Percentiles rank a stretch among this genome's conserved stretches.
These are phyloP conservation scores for Debaryomyces prosopidis DNA, from an alignment of 805 yeast genomes.

Conservation along the genomic window DNA sequence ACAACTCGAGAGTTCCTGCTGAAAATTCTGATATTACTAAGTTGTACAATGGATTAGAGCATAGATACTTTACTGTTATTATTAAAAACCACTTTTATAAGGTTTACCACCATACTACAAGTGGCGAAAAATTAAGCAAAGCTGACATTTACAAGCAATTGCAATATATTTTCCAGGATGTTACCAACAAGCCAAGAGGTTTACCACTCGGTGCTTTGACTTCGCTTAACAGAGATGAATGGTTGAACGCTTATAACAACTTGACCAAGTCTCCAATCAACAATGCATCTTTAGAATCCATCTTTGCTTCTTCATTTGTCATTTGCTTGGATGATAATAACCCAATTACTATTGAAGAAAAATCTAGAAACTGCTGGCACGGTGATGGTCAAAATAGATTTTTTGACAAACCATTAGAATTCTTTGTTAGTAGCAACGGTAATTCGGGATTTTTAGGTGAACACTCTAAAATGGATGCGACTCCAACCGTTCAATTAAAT, in stretches of 20 bases:
- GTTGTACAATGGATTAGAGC: conserved; percentile 46
- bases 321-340: conserved; percentile 71
- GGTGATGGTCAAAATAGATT: conserved; percentile 92
- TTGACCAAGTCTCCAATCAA: conserved; percentile 64
- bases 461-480: conserved; percentile 98
- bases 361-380: conserved; percentile 87
- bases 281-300: conserved; percentile 58
- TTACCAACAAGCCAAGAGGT: conserved; percentile 40
- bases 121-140: conserved; percentile 46
- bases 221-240: conserved; percentile 80
- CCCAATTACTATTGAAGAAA: conserved; percentile 80
- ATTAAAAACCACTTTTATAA: conserved; percentile 81
- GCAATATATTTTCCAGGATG: conserved; percentile 39
- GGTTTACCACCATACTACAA: conserved; percentile 53
- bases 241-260: conserved; percentile 61
- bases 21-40: conserved; percentile 62
- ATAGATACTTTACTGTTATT: conserved; percentile 71
- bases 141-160: conserved; percentile 59
- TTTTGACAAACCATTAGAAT: conserved; percentile 89
- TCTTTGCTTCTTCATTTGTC: conserved; percentile 78
- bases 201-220: conserved; percentile 78
- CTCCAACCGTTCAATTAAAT: conserved; percentile 88
- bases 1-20: conserved; percentile 81
- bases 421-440: conserved; percentile 78
- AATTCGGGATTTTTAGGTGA: conserved; percentile 93